Evolutionary conservation across 2,329 filamentous ascomycete genomes (phyloP).

Genomic region (Gremmenia infestans): DNA sequence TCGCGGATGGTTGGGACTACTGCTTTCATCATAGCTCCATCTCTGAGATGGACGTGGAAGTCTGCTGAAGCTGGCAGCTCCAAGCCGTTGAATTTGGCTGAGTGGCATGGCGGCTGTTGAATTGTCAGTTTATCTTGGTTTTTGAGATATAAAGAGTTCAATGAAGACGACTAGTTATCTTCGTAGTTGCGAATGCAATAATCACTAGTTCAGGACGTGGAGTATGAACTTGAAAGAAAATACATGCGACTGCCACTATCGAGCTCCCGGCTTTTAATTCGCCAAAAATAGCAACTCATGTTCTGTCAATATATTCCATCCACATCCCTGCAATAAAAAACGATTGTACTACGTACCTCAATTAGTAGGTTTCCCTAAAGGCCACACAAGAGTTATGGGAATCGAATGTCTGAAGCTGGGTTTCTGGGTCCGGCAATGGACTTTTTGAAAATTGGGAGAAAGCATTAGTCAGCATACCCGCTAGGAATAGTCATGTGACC

Average conservation of each 20-base stretch:
- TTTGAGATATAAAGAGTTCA: not conserved
- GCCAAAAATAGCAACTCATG: too few relatives aligned
- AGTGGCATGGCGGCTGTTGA: constrained; percentile 10
- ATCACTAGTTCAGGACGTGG: not conserved
- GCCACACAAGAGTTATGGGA: too few relatives aligned
- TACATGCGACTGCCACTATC: not conserved
- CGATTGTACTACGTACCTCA: too few relatives aligned
- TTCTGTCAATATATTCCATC: too few relatives aligned
- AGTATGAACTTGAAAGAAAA: not conserved
- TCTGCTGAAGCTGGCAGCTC: constrained; percentile 62
- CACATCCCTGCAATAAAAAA: too few relatives aligned
- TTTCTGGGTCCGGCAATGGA: too few relatives aligned
- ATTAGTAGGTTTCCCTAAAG: too few relatives aligned
- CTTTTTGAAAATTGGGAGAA: not conserved
- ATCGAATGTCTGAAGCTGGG: too few relatives aligned
- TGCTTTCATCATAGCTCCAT: constrained; percentile 58
- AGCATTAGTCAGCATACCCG: not conserved
- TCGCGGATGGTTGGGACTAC: constrained; percentile 48
- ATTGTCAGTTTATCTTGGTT: not conserved
- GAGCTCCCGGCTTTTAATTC: too few relatives aligned
- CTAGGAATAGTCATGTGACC: not conserved
- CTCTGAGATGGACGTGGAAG: constrained; percentile 60
- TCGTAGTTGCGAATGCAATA: not conserved
- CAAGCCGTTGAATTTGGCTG: constrained; percentile 29
- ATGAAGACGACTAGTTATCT: not conserved